A percentile compares a stretch with the other conserved stretches of the same genome.
These are phyloP conservation scores for Wickerhamiella azymoides DNA, from an alignment of 805 yeast genomes.

Conservation along the genomic window DNA sequence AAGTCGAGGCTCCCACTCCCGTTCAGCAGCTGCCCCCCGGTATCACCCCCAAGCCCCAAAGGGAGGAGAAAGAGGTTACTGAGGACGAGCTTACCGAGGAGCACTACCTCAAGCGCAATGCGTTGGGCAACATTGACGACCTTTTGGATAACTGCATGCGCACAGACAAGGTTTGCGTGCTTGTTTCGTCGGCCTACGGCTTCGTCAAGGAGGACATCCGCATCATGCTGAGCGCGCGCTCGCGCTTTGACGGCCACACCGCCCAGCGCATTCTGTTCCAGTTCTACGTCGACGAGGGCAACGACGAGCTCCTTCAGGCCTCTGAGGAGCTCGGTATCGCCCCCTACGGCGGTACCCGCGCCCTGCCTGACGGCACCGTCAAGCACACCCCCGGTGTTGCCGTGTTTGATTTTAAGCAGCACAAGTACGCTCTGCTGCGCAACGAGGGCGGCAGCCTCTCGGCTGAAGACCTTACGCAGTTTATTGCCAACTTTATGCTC, in stretches of 20 bases:
- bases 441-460: slow-evolving; percentile 10
- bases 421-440: slow-evolving; percentile 1
- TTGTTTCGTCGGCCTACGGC: slow-evolving; percentile 11
- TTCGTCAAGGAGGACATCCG: slow-evolving; percentile 11
- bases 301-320: slow-evolving; percentile 11
- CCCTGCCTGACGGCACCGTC: neutral
- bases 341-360: slow-evolving; percentile 8
- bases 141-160: slow-evolving; percentile 15
- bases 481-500: slow-evolving; percentile 2
- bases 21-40: slow-evolving; percentile 9
- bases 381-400: slow-evolving; percentile 13
- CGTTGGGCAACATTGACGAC: slow-evolving; percentile 9
- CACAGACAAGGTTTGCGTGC: slow-evolving; percentile 12
- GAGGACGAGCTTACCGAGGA: slow-evolving; percentile 3
- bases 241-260: slow-evolving; percentile 8
- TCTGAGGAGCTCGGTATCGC: slow-evolving; percentile 11
- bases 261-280: slow-evolving; percentile 12
- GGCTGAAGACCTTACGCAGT: slow-evolving; percentile 7
- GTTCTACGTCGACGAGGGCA: slow-evolving; percentile 11
- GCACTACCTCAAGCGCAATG: slow-evolving; percentile 9
- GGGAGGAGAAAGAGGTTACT: slow-evolving; percentile 1
- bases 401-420: slow-evolving; percentile 12
- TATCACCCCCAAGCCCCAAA: slow-evolving; percentile 8
- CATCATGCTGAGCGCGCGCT: slow-evolving; percentile 11
- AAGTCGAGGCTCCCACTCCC: slow-evolving; percentile 2